Conservation (phyloP, 2,329 filamentous ascomycete genomes). For the Colletotrichum godetiae region DNA sequence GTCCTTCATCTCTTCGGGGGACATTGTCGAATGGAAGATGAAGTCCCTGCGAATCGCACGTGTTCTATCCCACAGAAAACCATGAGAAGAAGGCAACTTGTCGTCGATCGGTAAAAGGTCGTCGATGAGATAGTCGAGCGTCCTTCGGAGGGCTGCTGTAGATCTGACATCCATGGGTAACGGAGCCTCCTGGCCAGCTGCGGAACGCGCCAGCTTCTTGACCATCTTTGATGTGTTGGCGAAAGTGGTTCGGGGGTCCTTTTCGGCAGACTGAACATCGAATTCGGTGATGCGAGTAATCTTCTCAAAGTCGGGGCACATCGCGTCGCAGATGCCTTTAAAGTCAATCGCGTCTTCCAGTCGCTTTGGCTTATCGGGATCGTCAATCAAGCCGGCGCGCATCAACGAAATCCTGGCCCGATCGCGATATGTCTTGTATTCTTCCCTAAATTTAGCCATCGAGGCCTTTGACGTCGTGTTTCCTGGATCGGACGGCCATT, state of each 20-base stretch:
- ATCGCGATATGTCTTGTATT: slow-evolving; percentile 67
- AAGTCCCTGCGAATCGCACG: slow-evolving; percentile 76
- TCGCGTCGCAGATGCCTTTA: slow-evolving; percentile 75
- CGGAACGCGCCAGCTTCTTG: slow-evolving; percentile 75
- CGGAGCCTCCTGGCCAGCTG: slow-evolving; percentile 75
- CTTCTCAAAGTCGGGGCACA: slow-evolving; percentile 77
- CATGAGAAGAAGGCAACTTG: slow-evolving; percentile 66
- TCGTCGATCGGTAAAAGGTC: slow-evolving; percentile 66
- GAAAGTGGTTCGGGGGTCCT: slow-evolving; percentile 55
- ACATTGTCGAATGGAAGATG: slow-evolving; percentile 73
- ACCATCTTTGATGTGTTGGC: slow-evolving; percentile 68
- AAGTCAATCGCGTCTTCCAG: slow-evolving; percentile 74
- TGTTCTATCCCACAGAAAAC: slow-evolving; percentile 76
- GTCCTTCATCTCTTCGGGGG: slow-evolving; percentile 64
- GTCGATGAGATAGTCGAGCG: slow-evolving; percentile 73
- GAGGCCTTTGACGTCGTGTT: slow-evolving; percentile 57
- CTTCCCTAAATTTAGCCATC: slow-evolving; percentile 66
- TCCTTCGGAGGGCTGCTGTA: slow-evolving; percentile 66
- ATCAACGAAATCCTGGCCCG: slow-evolving; percentile 68
- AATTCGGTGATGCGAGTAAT: slow-evolving; percentile 71
- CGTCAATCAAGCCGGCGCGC: slow-evolving; percentile 70
- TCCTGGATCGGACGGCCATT: slow-evolving; percentile 67
- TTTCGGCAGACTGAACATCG: slow-evolving; percentile 68
- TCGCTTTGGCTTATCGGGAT: slow-evolving; percentile 71
- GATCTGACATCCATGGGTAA: slow-evolving; percentile 76